phyloP scores from a whole-genome alignment of 1,284 basidiomycete species.

The Xerocomus tenax region DNA sequence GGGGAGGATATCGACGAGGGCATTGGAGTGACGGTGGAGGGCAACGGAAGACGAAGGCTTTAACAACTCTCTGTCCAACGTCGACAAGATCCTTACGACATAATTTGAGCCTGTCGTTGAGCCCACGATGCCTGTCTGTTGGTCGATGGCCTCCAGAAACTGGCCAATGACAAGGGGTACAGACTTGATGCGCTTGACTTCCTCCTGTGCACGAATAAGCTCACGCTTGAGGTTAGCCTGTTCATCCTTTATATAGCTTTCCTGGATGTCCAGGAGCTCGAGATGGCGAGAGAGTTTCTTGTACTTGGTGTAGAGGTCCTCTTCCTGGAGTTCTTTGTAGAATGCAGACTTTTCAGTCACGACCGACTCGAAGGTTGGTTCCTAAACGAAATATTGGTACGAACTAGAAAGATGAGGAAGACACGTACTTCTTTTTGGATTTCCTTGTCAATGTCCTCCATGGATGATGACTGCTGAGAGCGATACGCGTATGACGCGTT shows the following conservation, averaged over 20 bases:
- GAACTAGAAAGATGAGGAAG: not conserved
- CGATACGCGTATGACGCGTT: slow-evolving; percentile 29
- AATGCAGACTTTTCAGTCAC: slow-evolving; percentile 83
- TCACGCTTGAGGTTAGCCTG: slow-evolving; percentile 97
- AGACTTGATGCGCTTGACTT: slow-evolving; percentile 98
- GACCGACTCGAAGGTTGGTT: slow-evolving; percentile 82
- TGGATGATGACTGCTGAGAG: slow-evolving; percentile 29
- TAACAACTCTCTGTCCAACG: slow-evolving; percentile 92
- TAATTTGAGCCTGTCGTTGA: slow-evolving; percentile 98
- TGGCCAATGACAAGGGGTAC: slow-evolving; percentile 99
- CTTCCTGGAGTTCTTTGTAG: slow-evolving; percentile 79
- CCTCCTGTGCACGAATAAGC: slow-evolving; percentile 95
- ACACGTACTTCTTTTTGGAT: slow-evolving; percentile 70
- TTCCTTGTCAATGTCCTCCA: slow-evolving; percentile 79
- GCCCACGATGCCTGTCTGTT: slow-evolving; percentile 94
- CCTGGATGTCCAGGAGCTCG: slow-evolving; percentile 90
- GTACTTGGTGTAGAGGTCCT: slow-evolving; percentile 92
- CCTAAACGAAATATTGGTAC: slow-evolving; percentile 40
- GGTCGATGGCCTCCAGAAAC: slow-evolving; percentile 98
- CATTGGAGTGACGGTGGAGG: slow-evolving; percentile 96
- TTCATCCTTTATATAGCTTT: slow-evolving; percentile 99
- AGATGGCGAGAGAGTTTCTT: slow-evolving; percentile 89
- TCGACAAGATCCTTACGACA: slow-evolving; percentile 95
- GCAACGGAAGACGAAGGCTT: slow-evolving; percentile 97
- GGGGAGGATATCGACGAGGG: slow-evolving; percentile 95